Base-by-base conservation (phyloP, 257 asterid genomes). In the Apocynum venetum region DNA sequence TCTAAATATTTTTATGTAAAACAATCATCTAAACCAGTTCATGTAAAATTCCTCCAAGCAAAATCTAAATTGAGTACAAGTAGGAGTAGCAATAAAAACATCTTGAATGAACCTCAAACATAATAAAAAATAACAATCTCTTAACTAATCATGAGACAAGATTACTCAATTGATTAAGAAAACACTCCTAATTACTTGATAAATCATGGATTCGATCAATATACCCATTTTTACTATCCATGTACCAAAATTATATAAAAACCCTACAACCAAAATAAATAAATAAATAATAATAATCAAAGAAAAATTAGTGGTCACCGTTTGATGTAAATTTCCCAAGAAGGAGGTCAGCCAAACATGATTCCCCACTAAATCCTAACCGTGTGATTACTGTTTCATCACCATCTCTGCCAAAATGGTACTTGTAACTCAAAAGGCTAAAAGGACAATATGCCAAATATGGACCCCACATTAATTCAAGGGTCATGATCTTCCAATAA, bases 331-430 rank as follows among this genome's bases (percentile, higher is more conserved):
- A 3, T 17, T 36, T 17, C 35, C 73, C 15, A 41, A 43, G 7
- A 11, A 63, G 15, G 59, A 78, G 41, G 82, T 79, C 82, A 79
- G 73, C 82, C 40, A 25, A 63, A 55, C 78, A 79, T 73, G 78
- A 63, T 38, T 64, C 41, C 69, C 71, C 82, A 72, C 57, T 72
- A 65, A 78, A 72, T 78, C 82, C 82, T 76, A 72, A 60, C 80
- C 76, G 71, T 77, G 43, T 0, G 78, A 73, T 79, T 66, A 52
- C 63, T 65, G 57, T 51, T 59, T 52, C 52, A 51, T 41, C 74
- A 63, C 59, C 76, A 25, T 31, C 55, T 73, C 63, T 12, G 41
- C 17, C 35, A 14, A 41, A 43, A 41, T 38, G 55, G 80, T 49
- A 53, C 43, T 52, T 49, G 15, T 11, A 15, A 17, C 25, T 51